These are phyloP conservation scores for Lepidium aucheri DNA, from an alignment of 345 rosid species.

Conservation along the genomic window DNA sequence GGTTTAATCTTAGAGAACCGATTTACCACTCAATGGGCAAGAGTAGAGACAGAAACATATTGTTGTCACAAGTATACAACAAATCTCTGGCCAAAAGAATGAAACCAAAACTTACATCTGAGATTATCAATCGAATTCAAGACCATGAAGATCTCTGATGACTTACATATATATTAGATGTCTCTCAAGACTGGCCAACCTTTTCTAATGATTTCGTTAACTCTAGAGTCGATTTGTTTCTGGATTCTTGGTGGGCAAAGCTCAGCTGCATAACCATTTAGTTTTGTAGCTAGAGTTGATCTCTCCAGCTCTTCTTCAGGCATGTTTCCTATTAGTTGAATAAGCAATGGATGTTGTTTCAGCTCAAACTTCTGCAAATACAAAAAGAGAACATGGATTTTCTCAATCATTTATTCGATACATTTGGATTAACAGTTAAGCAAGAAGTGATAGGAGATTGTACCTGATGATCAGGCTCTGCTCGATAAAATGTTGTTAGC, in stretches of 20 bases:
- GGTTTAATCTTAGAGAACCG: no score
- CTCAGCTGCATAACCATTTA: constrained; percentile 79
- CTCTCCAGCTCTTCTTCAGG: constrained; percentile 73
- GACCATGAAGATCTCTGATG: background rate
- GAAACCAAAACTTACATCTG: constrained; percentile 6
- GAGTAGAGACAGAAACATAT: constrained; percentile 4
- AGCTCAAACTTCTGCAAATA: constrained; percentile 82
- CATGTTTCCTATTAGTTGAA: constrained; percentile 78
- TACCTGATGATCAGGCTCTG: constrained; percentile 95
- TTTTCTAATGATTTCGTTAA: constrained; percentile 62
- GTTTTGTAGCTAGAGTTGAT: constrained; percentile 64
- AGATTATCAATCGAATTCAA: background rate
- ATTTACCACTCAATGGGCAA: background rate
- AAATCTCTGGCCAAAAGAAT: constrained; percentile 4
- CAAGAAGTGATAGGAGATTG: background rate
- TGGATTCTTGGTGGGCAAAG: constrained; percentile 61
- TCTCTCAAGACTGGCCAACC: constrained; percentile 78
- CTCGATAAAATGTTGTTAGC: constrained; percentile 57
- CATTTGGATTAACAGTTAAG: background rate
- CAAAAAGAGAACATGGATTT: background rate
- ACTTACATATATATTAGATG: constrained; percentile 18
- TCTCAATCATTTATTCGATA: background rate
- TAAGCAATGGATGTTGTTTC: constrained; percentile 64
- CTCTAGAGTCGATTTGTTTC: constrained; percentile 50
- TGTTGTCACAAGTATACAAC: background rate